phyloP scores from a whole-genome alignment of 345 rosid species.

The Ceriops zippeliana region DNA sequence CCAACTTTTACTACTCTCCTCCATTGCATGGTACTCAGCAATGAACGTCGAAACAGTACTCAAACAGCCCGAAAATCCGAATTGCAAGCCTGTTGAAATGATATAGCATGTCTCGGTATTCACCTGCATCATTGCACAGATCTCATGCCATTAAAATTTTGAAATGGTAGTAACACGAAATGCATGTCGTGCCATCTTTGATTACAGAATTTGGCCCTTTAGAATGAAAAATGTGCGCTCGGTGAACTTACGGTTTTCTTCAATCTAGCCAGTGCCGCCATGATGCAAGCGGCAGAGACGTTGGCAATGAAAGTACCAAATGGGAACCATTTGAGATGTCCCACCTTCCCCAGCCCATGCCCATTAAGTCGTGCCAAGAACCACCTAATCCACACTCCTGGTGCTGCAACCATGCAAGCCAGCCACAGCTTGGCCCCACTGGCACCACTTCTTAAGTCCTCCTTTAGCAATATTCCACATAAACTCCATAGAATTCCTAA shows the following conservation, averaged over 20 bases:
- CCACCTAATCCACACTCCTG: slow-evolving; percentile 99
- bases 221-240: too few species aligned
- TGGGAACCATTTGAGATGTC: slow-evolving; percentile 72
- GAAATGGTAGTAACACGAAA: neutral
- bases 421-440: slow-evolving; percentile 63
- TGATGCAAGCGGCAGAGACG: slow-evolving; percentile 67
- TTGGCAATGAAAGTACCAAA: slow-evolving; percentile 86
- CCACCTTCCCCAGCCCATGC: slow-evolving; percentile 62
- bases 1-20: slow-evolving; percentile 58
- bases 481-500: slow-evolving; percentile 43
- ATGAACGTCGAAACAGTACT: slow-evolving; percentile 89
- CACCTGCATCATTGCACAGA: slow-evolving; percentile 40
- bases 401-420: slow-evolving; percentile 68
- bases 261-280: slow-evolving; percentile 66
- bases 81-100: slow-evolving; percentile 51
- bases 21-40: slow-evolving; percentile 88
- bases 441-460: slow-evolving; percentile 47
- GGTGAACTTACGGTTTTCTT: slow-evolving; percentile 53
- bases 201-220: neutral
- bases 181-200: too few species aligned
- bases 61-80: slow-evolving; percentile 80
- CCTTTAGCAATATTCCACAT: slow-evolving; percentile 43
- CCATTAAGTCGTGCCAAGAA: slow-evolving; percentile 82
- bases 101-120: slow-evolving; percentile 44
- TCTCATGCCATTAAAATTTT: neutral